These are phyloP conservation scores for Cymbidium sinense DNA, from an alignment of 106 monocot species.

Conservation along the genomic window DNA sequence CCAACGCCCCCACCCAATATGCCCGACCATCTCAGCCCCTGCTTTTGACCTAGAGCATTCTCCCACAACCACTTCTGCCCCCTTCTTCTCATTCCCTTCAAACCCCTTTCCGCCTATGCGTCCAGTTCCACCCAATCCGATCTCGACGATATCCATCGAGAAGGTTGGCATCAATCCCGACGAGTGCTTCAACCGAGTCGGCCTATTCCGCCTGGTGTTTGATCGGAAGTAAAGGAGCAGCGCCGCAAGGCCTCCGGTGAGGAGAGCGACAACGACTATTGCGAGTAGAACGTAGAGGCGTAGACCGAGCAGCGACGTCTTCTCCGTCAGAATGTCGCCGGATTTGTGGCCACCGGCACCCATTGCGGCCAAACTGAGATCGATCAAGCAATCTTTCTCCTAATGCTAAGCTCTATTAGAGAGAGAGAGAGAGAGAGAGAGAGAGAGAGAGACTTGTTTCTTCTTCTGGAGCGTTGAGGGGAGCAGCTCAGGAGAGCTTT, in stretches of 20 bases:
- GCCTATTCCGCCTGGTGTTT: not conserved
- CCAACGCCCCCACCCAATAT: slow-evolving; percentile 79
- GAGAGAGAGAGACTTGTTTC: no score
- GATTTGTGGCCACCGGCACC: not conserved
- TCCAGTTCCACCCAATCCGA: not conserved
- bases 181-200: slow-evolving; percentile 13
- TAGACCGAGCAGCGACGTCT: slow-evolving; percentile 27
- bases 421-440: no score
- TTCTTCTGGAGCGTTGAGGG: no score
- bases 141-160: slow-evolving; percentile 4
- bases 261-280: slow-evolving; percentile 16
- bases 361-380: not conserved
- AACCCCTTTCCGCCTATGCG: slow-evolving; percentile 5
- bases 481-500: no score
- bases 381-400: not conserved
- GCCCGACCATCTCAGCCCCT: slow-evolving; percentile 25
- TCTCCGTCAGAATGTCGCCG: slow-evolving; percentile 7
- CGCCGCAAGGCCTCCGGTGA: slow-evolving; percentile 1
- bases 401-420: no score
- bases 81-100: slow-evolving; percentile 1
- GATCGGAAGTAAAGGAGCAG: slow-evolving; percentile 15
- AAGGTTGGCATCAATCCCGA: not conserved
- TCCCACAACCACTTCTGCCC: not conserved
- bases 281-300: slow-evolving; percentile 19
- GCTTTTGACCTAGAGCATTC: not conserved